Base-by-base conservation (phyloP, 2,329 filamentous ascomycete species). In the Pseudovirgaria hyperparasitica region DNA sequence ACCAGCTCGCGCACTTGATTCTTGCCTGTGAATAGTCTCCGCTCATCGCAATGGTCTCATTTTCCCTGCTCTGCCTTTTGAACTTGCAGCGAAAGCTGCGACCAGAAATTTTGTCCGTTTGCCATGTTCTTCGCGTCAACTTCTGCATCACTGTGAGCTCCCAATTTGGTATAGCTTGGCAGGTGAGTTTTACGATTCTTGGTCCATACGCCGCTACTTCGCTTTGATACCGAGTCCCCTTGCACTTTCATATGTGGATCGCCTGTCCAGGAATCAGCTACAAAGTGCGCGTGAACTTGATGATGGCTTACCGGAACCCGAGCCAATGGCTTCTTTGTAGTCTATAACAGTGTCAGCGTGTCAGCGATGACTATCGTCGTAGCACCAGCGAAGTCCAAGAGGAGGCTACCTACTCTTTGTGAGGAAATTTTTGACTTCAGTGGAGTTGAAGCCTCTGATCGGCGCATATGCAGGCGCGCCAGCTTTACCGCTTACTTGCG, bases 1-100 rank as follows among this genome's bases (percentile, higher is more conserved):
- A 9, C 19, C 19, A n/a, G n/a, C 19, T 20, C 19, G 19, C n/a
- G 9, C 19, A n/a, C 9, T n/a, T 9, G 9, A n/a, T 20, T 9
- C 19, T 9, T 9, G 9, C 9, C 19, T 20, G 9, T n/a, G 9
- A n/a, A 20, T n/a, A 20, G 19, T 9, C 19, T 20, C 19, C 9
- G n/a, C 9, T 9, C 19, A 20, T 20, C 19, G n/a, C 19, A 31
- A 44, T 34, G 20, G 42, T 36, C 36, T n/a, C n/a, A n/a, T n/a
- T 55, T 56, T 36, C 27, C 39, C 30, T 54, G 48, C 33, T 60
- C 54, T 26, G 60, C 39, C 17, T 38, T 45, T 7, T 43, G 46
- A 14, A 62, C 41, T 42, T 61, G 57, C 52, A 62, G 62, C 37
- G 55, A 55, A 25, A 63, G 48, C 31, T 58, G 52, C 12, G 46